These are phyloP conservation scores for Talaromyces funiculosus DNA, from an alignment of 2,329 filamentous ascomycete species.

Conservation along the genomic window DNA sequence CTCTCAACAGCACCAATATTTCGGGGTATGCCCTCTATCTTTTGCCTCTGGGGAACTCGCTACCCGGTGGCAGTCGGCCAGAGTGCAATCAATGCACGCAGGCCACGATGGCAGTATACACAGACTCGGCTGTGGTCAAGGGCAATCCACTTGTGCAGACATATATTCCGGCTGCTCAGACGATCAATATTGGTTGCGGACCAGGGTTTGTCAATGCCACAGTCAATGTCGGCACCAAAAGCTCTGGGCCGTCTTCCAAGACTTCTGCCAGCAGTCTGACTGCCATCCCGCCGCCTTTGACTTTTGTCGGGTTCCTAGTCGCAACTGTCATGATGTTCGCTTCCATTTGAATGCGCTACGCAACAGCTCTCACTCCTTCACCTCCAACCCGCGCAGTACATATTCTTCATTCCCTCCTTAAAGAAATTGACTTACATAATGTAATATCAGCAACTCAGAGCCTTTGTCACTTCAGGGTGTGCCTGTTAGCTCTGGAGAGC, in stretches of 20 bases:
- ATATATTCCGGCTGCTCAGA: constrained; percentile 65
- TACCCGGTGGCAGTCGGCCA: constrained; percentile 64
- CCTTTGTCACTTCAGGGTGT: background rate
- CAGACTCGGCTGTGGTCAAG: constrained; percentile 60
- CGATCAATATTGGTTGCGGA: constrained; percentile 63
- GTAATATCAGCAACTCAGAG: background rate
- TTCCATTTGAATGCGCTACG: background rate
- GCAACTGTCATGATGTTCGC: background rate
- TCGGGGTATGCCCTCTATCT: constrained; percentile 79
- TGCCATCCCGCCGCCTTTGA: background rate
- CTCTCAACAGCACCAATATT: constrained; percentile 66
- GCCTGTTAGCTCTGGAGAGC: background rate
- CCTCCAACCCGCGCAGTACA: background rate
- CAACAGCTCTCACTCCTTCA: background rate
- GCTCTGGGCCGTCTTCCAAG: constrained; percentile 9
- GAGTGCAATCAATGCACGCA: constrained; percentile 71
- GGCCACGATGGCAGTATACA: constrained; percentile 77
- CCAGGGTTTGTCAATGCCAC: constrained; percentile 49
- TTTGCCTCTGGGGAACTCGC: constrained; percentile 67
- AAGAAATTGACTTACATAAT: background rate
- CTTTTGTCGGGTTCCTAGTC: background rate
- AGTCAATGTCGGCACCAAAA: constrained; percentile 26
- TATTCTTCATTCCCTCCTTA: background rate
- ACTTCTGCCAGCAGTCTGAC: constrained; percentile 1
- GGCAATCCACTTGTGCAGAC: constrained; percentile 61